Base-by-base conservation (phyloP, 768 basidiomycete genomes). In the Boletus sp. region DNA sequence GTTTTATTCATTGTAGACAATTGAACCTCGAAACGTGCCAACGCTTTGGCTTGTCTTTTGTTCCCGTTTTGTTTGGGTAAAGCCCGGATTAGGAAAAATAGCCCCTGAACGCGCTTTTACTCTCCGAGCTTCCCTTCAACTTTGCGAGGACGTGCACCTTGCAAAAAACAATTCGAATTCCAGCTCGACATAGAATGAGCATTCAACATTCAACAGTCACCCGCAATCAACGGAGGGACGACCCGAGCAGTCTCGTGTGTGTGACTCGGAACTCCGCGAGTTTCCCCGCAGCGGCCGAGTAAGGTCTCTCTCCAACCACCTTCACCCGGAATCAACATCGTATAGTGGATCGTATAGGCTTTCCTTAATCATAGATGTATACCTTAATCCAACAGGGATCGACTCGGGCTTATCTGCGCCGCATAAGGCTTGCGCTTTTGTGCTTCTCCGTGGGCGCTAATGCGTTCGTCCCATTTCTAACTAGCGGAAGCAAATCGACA, bases 361-460 rank as follows among this genome's bases (percentile, higher is more conserved):
- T 49, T 35, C n/a, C 5, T 33, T 40, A 14, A 37, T 20, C n/a
- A 30, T 12, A 11, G 0, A 70, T 68, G 67, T 59, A 59, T 9
- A 32, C 65, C 32, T 20, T 8, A 37, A 40, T 37, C 5, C 55
- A 44, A 42, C 63, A 54, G 32, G 46, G 47, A 15, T 47, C 52
- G 9, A n/a, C 39, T n/a, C 51, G 46, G 15, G 40, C 60, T 30
- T 56, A 52, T 52, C 28, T 70, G 4, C 71, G 69, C 41, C 56
- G 61, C 20, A 51, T 63, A 30, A 67, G 72, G 24, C 63, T 73
- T 4, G 64, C 62, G 14, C 53, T 79, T 3, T 67, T 71, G 53
- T 86, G 83, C 65, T 67, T 77, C 50, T 84, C 85, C 10, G 82
- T 89, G 20, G 81, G 74, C 18, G 74, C 80, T 15, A 89, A 89